Conservation (phyloP, 805 yeast genomes). For the Nakazawaea pomicola region DNA sequence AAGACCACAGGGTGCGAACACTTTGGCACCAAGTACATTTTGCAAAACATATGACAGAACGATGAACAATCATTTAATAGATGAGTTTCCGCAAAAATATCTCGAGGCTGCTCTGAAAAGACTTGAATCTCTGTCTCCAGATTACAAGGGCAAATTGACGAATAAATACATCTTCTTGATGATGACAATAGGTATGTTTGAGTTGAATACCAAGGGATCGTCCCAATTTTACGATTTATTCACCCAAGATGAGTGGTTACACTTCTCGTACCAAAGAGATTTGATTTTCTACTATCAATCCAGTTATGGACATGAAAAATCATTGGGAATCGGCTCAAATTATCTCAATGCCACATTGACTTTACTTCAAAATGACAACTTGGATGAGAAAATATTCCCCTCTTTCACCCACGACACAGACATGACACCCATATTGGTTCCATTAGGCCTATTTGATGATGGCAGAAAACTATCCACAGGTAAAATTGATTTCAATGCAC, state of each 20-base stretch:
- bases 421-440: conserved; percentile 42
- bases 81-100: conserved; percentile 25
- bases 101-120: conserved; percentile 26
- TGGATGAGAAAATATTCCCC: conserved; percentile 33
- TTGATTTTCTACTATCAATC: conserved; percentile 37
- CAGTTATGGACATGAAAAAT: conserved; percentile 44
- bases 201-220: conserved; percentile 40
- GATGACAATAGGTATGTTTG: conserved; percentile 45
- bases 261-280: conserved; percentile 37
- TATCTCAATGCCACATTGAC: conserved; percentile 42
- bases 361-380: conserved; percentile 33
- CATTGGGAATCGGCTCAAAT: conserved; percentile 37
- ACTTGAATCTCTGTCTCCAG: conserved; percentile 31
- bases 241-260: conserved; percentile 43
- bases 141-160: conserved; percentile 29
- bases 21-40: conserved; percentile 49
- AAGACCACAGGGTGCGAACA: conserved; percentile 46
- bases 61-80: conserved; percentile 23
- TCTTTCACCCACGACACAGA: conserved; percentile 56
- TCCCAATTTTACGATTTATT: conserved; percentile 42
- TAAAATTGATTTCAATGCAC: conserved; percentile 39
- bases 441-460: conserved; percentile 41
- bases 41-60: conserved; percentile 29
- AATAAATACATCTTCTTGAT: conserved; percentile 34
- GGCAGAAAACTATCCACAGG: conserved; percentile 35